Evolutionary conservation across 148 eudicot species (phyloP).

Genomic region (Cornus florida): DNA sequence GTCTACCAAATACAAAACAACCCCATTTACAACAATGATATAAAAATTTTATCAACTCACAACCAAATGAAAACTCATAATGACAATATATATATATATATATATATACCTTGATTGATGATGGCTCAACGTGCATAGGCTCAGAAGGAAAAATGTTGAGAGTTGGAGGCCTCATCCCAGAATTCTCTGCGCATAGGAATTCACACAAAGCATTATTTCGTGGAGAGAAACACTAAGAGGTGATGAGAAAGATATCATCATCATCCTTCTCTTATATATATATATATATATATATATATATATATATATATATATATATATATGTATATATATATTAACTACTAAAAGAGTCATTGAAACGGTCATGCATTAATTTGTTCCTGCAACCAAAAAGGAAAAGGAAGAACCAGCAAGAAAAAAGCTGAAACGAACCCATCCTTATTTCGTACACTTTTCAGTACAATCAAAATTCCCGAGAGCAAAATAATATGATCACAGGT

Average conservation of each 20-base stretch:
- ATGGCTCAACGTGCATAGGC: constrained; percentile 90
- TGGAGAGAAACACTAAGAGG: not conserved
- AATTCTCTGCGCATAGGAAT: constrained; percentile 43
- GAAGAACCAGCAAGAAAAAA: constrained; percentile 10
- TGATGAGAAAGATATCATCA: not conserved
- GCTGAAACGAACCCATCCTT: constrained; percentile 2
- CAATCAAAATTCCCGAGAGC: constrained; percentile 16
- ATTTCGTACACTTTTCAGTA: constrained; percentile 23
- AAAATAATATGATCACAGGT: constrained; percentile 20
- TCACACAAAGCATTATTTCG: not conserved
- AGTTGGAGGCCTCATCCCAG: constrained; percentile 87
- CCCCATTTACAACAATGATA: not conserved
- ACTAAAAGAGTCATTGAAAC: too few relatives aligned
- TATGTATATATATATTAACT: not conserved
- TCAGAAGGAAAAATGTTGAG: constrained; percentile 96
- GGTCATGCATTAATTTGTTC: constrained; percentile 14
- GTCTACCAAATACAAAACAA: constrained; percentile 40
- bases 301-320: not conserved
- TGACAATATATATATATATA: too few relatives aligned
- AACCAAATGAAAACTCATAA: too few relatives aligned
- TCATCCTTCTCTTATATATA: too few relatives aligned
- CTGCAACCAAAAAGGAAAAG: not conserved
- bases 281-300: not conserved
- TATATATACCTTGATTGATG: constrained; percentile 51
- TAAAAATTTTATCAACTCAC: not conserved